Percentiles rank a stretch among this genome's conserved stretches.
These are phyloP conservation scores for Coelastrella sp. DNA, from an alignment of 139 green algal species.

Conservation along the genomic window DNA sequence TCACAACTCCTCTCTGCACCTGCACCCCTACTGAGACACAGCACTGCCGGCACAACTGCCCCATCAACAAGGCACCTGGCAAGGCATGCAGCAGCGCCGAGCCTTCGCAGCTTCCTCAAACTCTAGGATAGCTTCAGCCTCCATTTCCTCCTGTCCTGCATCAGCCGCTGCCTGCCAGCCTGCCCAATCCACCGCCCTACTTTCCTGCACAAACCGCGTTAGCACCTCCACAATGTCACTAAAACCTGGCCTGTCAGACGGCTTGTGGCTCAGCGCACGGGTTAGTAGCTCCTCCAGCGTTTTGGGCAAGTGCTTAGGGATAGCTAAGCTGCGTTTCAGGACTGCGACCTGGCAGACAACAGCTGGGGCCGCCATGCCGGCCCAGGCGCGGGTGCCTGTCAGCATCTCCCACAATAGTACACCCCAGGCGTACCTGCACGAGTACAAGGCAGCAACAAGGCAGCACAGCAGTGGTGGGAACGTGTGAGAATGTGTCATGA, in stretches of 20 bases:
- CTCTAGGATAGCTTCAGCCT: too few relatives aligned
- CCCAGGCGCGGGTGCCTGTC: constrained; percentile 6
- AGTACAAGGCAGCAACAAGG: not conserved
- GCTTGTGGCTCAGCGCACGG: constrained; percentile 3
- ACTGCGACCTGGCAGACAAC: constrained; percentile 31
- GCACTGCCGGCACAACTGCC: too few relatives aligned
- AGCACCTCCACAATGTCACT: not conserved
- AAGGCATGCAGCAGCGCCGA: too few relatives aligned
- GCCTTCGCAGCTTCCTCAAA: too few relatives aligned
- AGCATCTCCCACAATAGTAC: constrained; percentile 28
- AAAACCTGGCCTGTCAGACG: not conserved
- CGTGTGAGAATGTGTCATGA: not conserved
- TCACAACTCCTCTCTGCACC: too few relatives aligned
- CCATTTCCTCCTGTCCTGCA: too few relatives aligned
- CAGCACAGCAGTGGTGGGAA: not conserved
- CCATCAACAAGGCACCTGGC: too few relatives aligned
- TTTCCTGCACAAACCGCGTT: constrained; percentile 37
- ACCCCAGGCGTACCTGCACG: constrained; percentile 17
- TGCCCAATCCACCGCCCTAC: constrained; percentile 24
- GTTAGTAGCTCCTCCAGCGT: constrained; percentile 1
- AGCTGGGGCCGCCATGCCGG: constrained; percentile 30
- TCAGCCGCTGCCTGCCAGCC: constrained; percentile 11
- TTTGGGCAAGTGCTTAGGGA: not conserved
- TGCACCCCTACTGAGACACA: too few relatives aligned
- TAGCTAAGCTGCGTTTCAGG: constrained; percentile 30